Conservation (phyloP, 768 basidiomycete species). For the Leccinum longicurvipes region DNA sequence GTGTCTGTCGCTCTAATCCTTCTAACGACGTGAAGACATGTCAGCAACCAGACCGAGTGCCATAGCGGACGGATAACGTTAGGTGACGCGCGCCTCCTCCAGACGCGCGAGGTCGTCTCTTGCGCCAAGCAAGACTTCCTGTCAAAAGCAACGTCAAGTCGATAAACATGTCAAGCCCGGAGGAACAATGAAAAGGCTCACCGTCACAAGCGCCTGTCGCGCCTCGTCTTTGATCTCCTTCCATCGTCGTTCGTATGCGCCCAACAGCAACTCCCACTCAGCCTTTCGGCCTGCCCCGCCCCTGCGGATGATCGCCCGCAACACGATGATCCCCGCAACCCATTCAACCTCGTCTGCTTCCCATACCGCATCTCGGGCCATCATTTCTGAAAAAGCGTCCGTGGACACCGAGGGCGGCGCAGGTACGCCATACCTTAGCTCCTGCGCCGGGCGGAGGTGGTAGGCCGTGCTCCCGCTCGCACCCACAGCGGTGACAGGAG, state of each 20-base stretch:
- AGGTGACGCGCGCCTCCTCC: slow-evolving; percentile 29
- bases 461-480: slow-evolving; percentile 23
- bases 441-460: slow-evolving; percentile 31
- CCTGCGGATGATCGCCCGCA: slow-evolving; percentile 56
- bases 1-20: too few relatives aligned
- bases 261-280: slow-evolving; percentile 53
- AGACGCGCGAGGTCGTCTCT: slow-evolving; percentile 52
- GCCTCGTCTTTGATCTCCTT: slow-evolving; percentile 70
- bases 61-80: neutral
- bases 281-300: slow-evolving; percentile 47
- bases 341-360: slow-evolving; percentile 65
- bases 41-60: slow-evolving; percentile 3
- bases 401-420: slow-evolving; percentile 7
- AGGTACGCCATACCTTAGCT: slow-evolving; percentile 39
- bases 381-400: slow-evolving; percentile 55
- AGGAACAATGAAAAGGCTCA: slow-evolving; percentile 21
- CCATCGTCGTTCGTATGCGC: slow-evolving; percentile 62
- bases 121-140: slow-evolving; percentile 52
- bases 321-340: slow-evolving; percentile 60
- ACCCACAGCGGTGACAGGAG: neutral
- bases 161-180: neutral
- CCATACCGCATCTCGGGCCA: slow-evolving; percentile 65
- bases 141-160: slow-evolving; percentile 1
- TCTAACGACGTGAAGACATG: too few relatives aligned
- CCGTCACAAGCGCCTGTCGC: slow-evolving; percentile 58